Conservation (phyloP, 805 yeast genomes). For the Naumovozyma castellii region DNA sequence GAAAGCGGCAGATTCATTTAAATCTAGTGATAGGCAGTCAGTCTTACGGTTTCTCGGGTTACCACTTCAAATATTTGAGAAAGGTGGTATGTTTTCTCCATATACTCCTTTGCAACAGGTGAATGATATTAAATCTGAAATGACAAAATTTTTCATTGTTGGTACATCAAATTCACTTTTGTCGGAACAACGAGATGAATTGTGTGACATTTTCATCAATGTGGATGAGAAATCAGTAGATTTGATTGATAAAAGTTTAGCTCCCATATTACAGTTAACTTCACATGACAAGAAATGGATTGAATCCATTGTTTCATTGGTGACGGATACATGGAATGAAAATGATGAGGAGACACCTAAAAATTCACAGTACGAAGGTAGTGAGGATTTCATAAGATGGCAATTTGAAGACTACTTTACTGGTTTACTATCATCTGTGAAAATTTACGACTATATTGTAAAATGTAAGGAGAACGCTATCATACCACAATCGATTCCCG, state of each 20-base stretch:
- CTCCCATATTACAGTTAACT: constrained; percentile 38
- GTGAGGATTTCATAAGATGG: constrained; percentile 81
- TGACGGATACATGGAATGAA: constrained; percentile 36
- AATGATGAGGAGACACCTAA: constrained; percentile 34
- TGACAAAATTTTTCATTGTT: constrained; percentile 56
- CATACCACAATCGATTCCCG: constrained; percentile 27
- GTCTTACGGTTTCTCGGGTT: constrained; percentile 74
- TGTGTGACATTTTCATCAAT: constrained; percentile 66
- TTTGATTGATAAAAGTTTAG: constrained; percentile 35
- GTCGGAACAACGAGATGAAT: constrained; percentile 48
- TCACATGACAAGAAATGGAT: constrained; percentile 70
- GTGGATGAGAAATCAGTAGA: constrained; percentile 46
- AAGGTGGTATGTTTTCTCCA: constrained; percentile 84
- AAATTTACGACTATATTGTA: constrained; percentile 51
- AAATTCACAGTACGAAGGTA: constrained; percentile 48
- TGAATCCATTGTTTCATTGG: constrained; percentile 43
- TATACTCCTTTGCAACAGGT: constrained; percentile 91
- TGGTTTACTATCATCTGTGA: constrained; percentile 62
- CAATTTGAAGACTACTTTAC: constrained; percentile 85
- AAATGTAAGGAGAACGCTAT: constrained; percentile 30
- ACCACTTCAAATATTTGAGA: constrained; percentile 77
- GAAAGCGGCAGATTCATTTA: constrained; percentile 55
- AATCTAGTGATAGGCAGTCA: constrained; percentile 69
- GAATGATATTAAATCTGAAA: constrained; percentile 51
- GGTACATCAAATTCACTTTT: constrained; percentile 86